Percentiles rank a stretch among this genome's conserved stretches.
phyloP scores from a whole-genome alignment of 1,284 basidiomycete species.

The Stereum hirsutum region DNA sequence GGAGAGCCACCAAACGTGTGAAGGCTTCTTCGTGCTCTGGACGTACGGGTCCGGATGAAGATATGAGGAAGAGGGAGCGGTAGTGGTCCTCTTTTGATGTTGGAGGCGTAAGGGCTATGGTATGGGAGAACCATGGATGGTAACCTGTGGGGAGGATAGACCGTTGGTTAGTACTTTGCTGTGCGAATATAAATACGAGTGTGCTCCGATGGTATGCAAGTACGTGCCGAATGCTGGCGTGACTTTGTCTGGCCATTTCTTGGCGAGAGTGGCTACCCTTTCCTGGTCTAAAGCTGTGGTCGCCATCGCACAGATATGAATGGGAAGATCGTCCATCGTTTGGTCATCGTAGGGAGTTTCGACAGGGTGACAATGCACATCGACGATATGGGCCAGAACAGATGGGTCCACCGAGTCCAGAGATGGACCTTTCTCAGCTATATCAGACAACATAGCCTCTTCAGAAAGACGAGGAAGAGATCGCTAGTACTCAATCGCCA shows the following conservation, averaged over 20 bases:
- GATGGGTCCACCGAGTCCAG: constrained; percentile 18
- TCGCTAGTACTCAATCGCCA: too few species aligned
- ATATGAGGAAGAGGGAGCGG: constrained; percentile 39
- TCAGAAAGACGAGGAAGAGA: not conserved
- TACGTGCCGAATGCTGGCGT: constrained; percentile 68
- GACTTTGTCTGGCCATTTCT: constrained; percentile 50
- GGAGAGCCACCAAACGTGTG: constrained; percentile 36
- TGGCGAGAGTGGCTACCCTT: constrained; percentile 52
- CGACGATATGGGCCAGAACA: constrained; percentile 56
- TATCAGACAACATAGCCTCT: too few species aligned
- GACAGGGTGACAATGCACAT: constrained; percentile 75
- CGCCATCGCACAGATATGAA: constrained; percentile 71
- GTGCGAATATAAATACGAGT: not conserved
- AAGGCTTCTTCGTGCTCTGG: constrained; percentile 37
- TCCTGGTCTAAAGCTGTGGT: constrained; percentile 52
- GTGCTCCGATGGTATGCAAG: not conserved
- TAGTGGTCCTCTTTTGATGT: constrained; percentile 61
- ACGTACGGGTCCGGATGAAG: constrained; percentile 20
- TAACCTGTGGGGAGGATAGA: constrained; percentile 38
- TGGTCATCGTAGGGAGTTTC: constrained; percentile 37
- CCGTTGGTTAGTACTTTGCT: not conserved
- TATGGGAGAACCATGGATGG: constrained; percentile 80
- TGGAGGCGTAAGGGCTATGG: constrained; percentile 38
- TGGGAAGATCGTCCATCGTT: constrained; percentile 40
- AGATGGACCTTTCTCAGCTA: not conserved